Percentiles rank a stretch among this genome's conserved stretches.
phyloP scores from a whole-genome alignment of 2,329 filamentous ascomycete species.

The Fusarium siculi region DNA sequence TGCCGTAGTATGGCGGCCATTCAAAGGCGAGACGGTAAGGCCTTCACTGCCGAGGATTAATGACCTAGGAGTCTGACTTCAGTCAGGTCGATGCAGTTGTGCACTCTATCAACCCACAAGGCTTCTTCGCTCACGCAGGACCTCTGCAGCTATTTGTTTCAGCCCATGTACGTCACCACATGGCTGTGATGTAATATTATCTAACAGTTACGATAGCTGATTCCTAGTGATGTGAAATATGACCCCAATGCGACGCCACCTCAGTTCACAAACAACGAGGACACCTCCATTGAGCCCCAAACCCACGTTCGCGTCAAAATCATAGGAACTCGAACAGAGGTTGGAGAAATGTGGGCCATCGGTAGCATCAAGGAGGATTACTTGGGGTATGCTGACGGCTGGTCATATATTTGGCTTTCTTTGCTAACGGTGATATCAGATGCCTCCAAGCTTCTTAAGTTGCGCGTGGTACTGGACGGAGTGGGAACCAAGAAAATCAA shows the following conservation, averaged over 20 bases:
- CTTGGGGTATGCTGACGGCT: slow-evolving; percentile 63
- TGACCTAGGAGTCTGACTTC: slow-evolving; percentile 46
- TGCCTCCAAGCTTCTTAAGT: slow-evolving; percentile 45
- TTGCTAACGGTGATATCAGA: slow-evolving; percentile 36
- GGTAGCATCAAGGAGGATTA: slow-evolving; percentile 94
- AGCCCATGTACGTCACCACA: slow-evolving; percentile 72
- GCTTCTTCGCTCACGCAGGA: slow-evolving; percentile 88
- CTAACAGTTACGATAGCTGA: slow-evolving; percentile 69
- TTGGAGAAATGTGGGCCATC: slow-evolving; percentile 95
- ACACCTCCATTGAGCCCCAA: slow-evolving; percentile 91
- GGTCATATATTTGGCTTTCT: neutral
- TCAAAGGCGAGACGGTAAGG: slow-evolving; percentile 95
- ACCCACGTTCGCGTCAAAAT: slow-evolving; percentile 95
- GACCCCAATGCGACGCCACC: slow-evolving; percentile 97
- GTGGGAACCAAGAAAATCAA: slow-evolving; percentile 19
- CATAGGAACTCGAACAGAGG: slow-evolving; percentile 91
- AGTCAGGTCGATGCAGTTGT: slow-evolving; percentile 91
- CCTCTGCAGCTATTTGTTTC: slow-evolving; percentile 83
- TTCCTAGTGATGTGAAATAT: slow-evolving; percentile 91
- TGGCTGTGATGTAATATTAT: neutral
- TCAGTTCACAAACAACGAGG: slow-evolving; percentile 94
- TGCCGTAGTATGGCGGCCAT: slow-evolving; percentile 96
- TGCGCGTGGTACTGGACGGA: slow-evolving; percentile 26
- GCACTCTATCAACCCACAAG: slow-evolving; percentile 88
- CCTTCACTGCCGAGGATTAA: slow-evolving; percentile 24